Evolutionary conservation across 2,329 filamentous ascomycete species (phyloP), one percentile per base, ranked within the genome.

Genomic region (Colletotrichum gloeosporioides): DNA sequence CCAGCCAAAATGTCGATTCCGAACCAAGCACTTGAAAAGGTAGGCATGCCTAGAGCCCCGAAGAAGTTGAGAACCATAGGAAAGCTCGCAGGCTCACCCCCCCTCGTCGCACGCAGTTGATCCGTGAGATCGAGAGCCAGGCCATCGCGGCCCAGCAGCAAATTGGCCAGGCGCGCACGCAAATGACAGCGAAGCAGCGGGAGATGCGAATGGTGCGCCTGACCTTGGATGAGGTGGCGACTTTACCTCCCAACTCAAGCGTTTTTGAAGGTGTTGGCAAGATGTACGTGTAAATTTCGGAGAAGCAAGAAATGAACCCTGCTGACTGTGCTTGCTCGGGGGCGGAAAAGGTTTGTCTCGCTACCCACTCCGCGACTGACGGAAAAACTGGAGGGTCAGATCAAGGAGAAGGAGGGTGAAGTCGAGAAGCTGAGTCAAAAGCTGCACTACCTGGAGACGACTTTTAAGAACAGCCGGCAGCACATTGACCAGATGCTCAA

Each of bases 211-310:
- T 98, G 86, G 90, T 98, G 57, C 95, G 98, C 85, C 88, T 99
- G 79, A 99, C 96, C 3, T 91, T 94, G 44, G 95, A 91, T 78
- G 97, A 99, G 86, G 89, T 99, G 66, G 91, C 92, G n/a, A 90
- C 92, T 8, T 86, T 99, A 77, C 94, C 96, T 6, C 84, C 90
- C 22, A 91, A 93, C 64, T 97, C 95, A 0, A 93, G 93, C 36
- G 92, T 98, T 32, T 99, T 99, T 82, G 96, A 99, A 86, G 96
- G 96, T 8, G 94, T 99, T 13, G 97, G 97, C 68, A 99, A 99
- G 88, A 99, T 99, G 97, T 98, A 86, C 81, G 93, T 86, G 18
- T 70, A 44, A 69, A 27, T 22, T 27, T 27, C 22, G 71, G 68
- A 53, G 59, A 29, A n/a, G 44, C 57, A 31, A 16, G 57, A 63